These are phyloP conservation scores for Chalciporus sphaerocephalus DNA, from an alignment of 768 basidiomycete genomes.

Conservation along the genomic window DNA sequence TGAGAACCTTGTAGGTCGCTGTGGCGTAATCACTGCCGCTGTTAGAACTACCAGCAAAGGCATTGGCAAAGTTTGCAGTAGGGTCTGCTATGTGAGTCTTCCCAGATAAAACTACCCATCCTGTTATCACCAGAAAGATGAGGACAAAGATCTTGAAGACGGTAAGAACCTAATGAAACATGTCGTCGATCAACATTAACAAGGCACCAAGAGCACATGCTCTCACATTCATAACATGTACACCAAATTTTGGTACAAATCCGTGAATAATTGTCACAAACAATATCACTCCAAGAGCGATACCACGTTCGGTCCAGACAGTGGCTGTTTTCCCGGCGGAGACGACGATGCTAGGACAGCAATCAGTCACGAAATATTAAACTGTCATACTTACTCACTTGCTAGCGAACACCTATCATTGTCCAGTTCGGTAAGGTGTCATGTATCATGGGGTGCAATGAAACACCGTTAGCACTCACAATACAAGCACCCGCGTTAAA, in stretches of 20 bases:
- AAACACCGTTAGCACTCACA: constrained; percentile 30
- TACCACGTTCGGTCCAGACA: constrained; percentile 52
- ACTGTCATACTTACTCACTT: constrained; percentile 19
- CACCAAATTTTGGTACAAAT: constrained; percentile 44
- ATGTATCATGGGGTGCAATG: background rate
- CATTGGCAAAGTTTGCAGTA: constrained; percentile 51
- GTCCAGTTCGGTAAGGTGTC: background rate
- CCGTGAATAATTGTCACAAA: constrained; percentile 52
- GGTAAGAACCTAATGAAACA: constrained; percentile 34
- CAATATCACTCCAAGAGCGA: constrained; percentile 52
- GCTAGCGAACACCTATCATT: constrained; percentile 33
- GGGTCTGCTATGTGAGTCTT: constrained; percentile 53
- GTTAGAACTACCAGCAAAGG: constrained; percentile 52
- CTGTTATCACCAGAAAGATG: constrained; percentile 52
- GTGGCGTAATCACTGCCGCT: constrained; percentile 56
- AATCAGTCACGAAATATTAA: background rate
- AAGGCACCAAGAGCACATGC: background rate
- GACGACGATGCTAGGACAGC: constrained; percentile 41
- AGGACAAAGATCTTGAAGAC: constrained; percentile 54
- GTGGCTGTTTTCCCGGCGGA: constrained; percentile 37
- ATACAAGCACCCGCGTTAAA: constrained; percentile 46
- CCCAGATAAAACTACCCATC: constrained; percentile 59
- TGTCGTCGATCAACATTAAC: constrained; percentile 10
- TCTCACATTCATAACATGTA: constrained; percentile 53
- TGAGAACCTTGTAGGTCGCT: constrained; percentile 55